Evolutionary conservation across 768 basidiomycete species (phyloP), one percentile per base, ranked within the genome.

Genomic region (Russula earlei): DNA sequence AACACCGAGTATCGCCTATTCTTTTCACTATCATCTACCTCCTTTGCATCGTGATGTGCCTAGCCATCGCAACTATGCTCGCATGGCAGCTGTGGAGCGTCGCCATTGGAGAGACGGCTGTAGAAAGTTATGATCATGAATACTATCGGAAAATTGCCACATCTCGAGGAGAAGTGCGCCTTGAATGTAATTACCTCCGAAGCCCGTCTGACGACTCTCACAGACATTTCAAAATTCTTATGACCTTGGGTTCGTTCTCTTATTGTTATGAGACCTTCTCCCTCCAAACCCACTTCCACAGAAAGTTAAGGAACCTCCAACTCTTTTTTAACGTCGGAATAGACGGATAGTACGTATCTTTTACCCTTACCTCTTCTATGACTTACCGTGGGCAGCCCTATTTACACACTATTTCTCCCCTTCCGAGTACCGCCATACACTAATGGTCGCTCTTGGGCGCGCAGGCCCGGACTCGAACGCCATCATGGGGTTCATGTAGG

Each of bases 141-240:
- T 77, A 85, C 27, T 95, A 98, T 65, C 74, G 79, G 2, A 79
- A 73, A 54, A 69, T 81, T 34, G 92, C 93, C 1, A 78, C 79
- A 54, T 69, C 73, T 10, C 74, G 91, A 24, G 83, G 83, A 40
- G 81, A 89, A 70, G 88, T 86, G 56, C 34, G 79, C 68, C 5
- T 20, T 25, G 47, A n/a, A 43, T 5, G 44, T n/a, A 36, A 11
- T 25, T 33, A 14, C 11, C 20, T 34, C 25, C 31, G 9, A 22
- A 48, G 17, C n/a, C 8, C 15, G 5, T 47, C 33, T 41, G 25
- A 53, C 38, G 25, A 15, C 17, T 25, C 15, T 20, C 58, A 12
- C 37, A 90, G 88, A 73, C 73, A 1, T 98, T 93, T 64, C 75
- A 91, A 11, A 97, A 97, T 64, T 91, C 87, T 2, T 99, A 92